A percentile compares a stretch with the other conserved stretches of the same genome.
Conservation (phyloP, 257 asterid species). For the Echium plantagineum region DNA sequence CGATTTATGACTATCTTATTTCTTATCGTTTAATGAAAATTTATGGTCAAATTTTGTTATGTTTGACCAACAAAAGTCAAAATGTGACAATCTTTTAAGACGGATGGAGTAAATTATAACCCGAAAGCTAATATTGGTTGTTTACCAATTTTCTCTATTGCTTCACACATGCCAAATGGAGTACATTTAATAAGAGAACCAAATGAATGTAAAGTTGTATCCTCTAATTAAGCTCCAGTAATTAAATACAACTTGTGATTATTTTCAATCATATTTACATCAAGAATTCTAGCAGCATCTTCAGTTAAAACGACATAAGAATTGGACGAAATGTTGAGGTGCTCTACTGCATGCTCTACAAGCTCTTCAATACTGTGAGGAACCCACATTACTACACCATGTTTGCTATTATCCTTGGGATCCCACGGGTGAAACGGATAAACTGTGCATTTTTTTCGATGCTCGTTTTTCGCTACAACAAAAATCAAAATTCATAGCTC, state of each 20-base stretch:
- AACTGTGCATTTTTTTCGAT: conserved; percentile 55
- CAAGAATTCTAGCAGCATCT: conserved; percentile 70
- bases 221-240: conserved; percentile 20
- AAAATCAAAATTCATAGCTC: not conserved
- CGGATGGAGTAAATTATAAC: too few species aligned
- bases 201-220: too few species aligned
- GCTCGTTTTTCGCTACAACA: conserved; percentile 29
- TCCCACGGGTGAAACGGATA: conserved; percentile 76
- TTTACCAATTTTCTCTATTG: too few species aligned
- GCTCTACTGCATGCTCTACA: conserved; percentile 32
- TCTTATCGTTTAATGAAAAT: too few species aligned
- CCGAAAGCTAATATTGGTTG: too few species aligned
- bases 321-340: conserved; percentile 27
- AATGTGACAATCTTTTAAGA: too few species aligned
- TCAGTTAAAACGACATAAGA: conserved; percentile 46
- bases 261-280: conserved; percentile 50
- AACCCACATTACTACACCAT: conserved; percentile 69
- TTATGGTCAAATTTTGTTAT: too few species aligned
- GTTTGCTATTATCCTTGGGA: conserved; percentile 35
- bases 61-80: too few species aligned
- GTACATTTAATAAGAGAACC: too few species aligned
- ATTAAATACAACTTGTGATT: conserved; percentile 51
- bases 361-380: conserved; percentile 61
- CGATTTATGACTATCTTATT: too few species aligned
- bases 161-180: too few species aligned